phyloP scores from a whole-genome alignment of 352 stramenopile species.

The Phytophthora quininea region DNA sequence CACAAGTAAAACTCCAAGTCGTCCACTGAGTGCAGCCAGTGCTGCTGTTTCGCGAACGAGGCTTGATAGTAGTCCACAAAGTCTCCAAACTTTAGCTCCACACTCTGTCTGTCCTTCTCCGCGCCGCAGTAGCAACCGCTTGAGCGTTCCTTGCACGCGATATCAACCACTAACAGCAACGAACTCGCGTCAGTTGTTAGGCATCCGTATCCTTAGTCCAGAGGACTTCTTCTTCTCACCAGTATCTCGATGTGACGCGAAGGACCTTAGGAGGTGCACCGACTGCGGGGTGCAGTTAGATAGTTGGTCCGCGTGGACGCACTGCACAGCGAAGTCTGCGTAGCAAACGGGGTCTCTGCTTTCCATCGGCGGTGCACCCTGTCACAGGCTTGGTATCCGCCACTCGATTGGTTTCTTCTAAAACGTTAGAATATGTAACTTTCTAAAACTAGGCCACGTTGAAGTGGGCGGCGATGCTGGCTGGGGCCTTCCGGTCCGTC shows the following conservation, averaged over 20 bases:
- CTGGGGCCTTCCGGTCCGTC: constrained; percentile 11
- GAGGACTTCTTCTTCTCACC: constrained; percentile 23
- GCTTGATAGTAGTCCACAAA: constrained; percentile 80
- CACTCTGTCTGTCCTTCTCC: constrained; percentile 61
- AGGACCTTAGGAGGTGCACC: constrained; percentile 37
- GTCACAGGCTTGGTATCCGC: constrained; percentile 29
- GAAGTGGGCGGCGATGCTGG: constrained; percentile 5
- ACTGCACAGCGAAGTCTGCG: constrained; percentile 44
- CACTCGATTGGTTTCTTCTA: neutral
- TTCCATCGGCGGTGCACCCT: constrained; percentile 32
- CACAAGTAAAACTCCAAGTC: constrained; percentile 86
- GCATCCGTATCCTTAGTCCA: neutral
- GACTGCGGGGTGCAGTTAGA: constrained; percentile 36
- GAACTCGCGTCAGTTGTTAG: constrained; percentile 2
- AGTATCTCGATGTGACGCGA: constrained; percentile 40
- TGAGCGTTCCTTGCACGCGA: constrained; percentile 66
- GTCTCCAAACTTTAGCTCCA: constrained; percentile 83
- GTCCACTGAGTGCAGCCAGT: constrained; percentile 77
- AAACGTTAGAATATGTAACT: no score
- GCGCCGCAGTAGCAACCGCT: constrained; percentile 65
- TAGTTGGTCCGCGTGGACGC: constrained; percentile 27
- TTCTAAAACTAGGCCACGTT: neutral
- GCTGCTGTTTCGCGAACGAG: constrained; percentile 32
- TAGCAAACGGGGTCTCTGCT: constrained; percentile 24
- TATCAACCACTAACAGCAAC: constrained; percentile 62